Conservation (phyloP, 345 rosid genomes). For the Hibiscus mutabilis region DNA sequence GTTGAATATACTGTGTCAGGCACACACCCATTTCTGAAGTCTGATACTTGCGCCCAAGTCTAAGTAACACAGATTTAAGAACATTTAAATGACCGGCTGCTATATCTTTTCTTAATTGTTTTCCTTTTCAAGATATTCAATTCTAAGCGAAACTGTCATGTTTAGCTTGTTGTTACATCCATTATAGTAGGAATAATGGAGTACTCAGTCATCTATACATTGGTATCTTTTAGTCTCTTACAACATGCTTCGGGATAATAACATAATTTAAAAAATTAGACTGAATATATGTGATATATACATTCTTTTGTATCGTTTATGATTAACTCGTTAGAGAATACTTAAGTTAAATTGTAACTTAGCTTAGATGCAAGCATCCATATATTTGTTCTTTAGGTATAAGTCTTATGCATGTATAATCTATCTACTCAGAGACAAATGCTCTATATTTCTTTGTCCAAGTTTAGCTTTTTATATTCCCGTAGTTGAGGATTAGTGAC, state of each 20-base stretch:
- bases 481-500: neutral
- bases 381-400: neutral
- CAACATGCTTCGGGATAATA: neutral
- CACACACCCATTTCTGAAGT: too few species aligned
- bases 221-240: too few species aligned
- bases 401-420: neutral
- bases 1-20: too few species aligned
- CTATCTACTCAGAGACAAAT: neutral
- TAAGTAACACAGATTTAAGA: too few species aligned
- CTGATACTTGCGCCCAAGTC: too few species aligned
- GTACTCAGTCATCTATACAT: neutral
- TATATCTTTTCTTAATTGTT: too few species aligned
- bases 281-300: neutral
- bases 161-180: neutral
- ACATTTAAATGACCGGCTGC: neutral
- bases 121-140: neutral
- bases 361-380: too few species aligned
- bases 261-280: neutral
- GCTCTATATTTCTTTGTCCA: neutral
- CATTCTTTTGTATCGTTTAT: neutral
- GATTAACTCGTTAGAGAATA: too few species aligned
- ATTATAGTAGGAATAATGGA: neutral
- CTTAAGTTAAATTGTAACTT: too few species aligned
- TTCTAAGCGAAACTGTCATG: neutral
- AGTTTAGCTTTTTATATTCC: neutral